Evolutionary conservation across 257 asterid species (phyloP), one percentile per base, ranked within the genome.

Genomic region (Solanum corneliomulleri): DNA sequence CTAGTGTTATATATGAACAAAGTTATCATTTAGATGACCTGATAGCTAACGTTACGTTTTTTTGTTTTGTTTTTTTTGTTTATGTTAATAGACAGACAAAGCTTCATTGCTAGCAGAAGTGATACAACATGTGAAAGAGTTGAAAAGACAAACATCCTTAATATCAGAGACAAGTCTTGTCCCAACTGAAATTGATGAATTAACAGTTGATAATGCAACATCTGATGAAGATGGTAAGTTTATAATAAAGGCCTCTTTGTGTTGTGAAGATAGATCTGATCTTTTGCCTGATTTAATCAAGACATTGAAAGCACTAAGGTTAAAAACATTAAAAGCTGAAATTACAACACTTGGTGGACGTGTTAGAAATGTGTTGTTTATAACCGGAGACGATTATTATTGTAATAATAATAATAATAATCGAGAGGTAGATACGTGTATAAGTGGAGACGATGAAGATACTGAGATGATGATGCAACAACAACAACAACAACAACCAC

Each of bases 61-160:
- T 42, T 42, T 27, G 27, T 42, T 1, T 49, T 47, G 2, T 52
- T 6, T 41, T 20, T 11, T 41, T 20, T 60, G 91, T 2, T 80
- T 27, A 9, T 31, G 78, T 75, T 45, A 3, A 27, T 76, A 95
- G 98, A 94, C 98, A 47, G 98, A 95, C 88, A 95, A 95, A 91
- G 99, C 99, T 66, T 96, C 99, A 72, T 90, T 96, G 92, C 92
- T 96, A 47, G 99, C 98, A 27, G 98, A 95, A 77, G 99, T 96
- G 21, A 94, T 96, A 88, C 96, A 96, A 52, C 98, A 96, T 60
- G 93, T 96, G 92, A 96, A 96, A 90, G 98, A 96, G 89, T 92
- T 96, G 3, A 96, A 92, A 75, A 89, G 94, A 11, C 98, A 95
- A 82, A 94, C 99, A 2, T 95, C 95, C 5, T 77, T 87, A 35